Evolutionary conservation across 306 rosid species (phyloP), one percentile per base, ranked within the genome.

Genomic region (Ammopiptanthus mongolicus): DNA sequence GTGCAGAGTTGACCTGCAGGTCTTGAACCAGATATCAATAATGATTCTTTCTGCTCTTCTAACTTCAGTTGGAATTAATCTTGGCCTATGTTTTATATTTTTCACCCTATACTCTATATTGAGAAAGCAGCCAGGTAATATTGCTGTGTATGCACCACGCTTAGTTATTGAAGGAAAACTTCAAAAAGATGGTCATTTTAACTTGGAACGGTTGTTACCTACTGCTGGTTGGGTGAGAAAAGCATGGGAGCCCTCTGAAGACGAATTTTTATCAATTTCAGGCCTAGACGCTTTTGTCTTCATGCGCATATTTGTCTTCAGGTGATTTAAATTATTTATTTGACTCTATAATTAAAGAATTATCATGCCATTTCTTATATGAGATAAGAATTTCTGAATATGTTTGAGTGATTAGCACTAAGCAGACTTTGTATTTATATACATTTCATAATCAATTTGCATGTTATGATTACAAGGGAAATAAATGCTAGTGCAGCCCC

Each of bases 61-160:
- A 73, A 90, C 96, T 29, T 92, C 96, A 12, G 96, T 92, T 10
- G 97, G 88, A 50, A 92, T 92, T 80, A 92, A 92, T 70, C 83
- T 92, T 44, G 82, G 91, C 48, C 81, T 92, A n/a, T 92, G 96
- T 65, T 50, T 84, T 42, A 33, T 87, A 25, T 88, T 84, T 65
- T 69, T 82, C 87, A 81, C 88, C 36, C 90, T 92, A 8, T 90
- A 92, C 66, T 84, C 91, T 47, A 53, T 92, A 60, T 55, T 92
- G 82, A 74, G 86, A 80, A 90, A 87, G 84, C 97, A 84, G 41
- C 96, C 96, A 4, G 78, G 75, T 48, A 85, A 84, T 69, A 70
- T 81, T 79, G 0, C 48, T 23, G 91, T 92, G 71, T 92, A 92
- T 55, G 87, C 85, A 3, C 92, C 97, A 0, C 93, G 97, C 72